phyloP scores from a whole-genome alignment of 495 filamentous ascomycete species.

The Pyrenopolyporus hunteri region DNA sequence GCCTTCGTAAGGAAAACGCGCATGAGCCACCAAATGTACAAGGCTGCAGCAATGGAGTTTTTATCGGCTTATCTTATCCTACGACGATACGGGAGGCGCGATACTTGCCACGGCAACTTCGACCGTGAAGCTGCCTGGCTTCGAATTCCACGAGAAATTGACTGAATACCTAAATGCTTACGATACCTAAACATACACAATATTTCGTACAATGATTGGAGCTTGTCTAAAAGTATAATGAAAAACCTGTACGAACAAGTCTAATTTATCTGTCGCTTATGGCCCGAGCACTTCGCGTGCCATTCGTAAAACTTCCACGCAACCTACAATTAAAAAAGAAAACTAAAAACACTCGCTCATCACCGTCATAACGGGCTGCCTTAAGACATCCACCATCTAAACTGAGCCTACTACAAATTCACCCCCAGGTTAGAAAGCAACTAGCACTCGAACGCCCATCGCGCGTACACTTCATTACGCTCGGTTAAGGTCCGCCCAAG shows the following conservation, averaged over 20 bases:
- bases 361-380: background rate
- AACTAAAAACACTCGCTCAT: background rate
- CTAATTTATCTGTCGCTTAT: background rate
- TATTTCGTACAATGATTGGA: background rate
- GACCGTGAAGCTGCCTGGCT: no score
- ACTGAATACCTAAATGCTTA: no score
- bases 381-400: background rate
- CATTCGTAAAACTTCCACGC: background rate
- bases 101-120: no score
- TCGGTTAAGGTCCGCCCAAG: constrained; percentile 35
- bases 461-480: background rate
- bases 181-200: background rate
- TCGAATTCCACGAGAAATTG: no score
- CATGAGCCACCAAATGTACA: constrained; percentile 10
- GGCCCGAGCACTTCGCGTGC: background rate
- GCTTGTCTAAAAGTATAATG: background rate
- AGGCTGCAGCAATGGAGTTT: background rate
- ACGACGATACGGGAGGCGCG: no score
- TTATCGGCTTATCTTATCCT: constrained; percentile 17
- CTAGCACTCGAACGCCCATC: background rate
- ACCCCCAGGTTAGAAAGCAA: background rate
- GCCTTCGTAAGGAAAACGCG: no score
- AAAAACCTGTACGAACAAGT: background rate
- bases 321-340: background rate
- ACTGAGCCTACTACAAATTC: background rate